phyloP scores from a whole-genome alignment of 495 filamentous ascomycete species.

The Arthonia radiata region DNA sequence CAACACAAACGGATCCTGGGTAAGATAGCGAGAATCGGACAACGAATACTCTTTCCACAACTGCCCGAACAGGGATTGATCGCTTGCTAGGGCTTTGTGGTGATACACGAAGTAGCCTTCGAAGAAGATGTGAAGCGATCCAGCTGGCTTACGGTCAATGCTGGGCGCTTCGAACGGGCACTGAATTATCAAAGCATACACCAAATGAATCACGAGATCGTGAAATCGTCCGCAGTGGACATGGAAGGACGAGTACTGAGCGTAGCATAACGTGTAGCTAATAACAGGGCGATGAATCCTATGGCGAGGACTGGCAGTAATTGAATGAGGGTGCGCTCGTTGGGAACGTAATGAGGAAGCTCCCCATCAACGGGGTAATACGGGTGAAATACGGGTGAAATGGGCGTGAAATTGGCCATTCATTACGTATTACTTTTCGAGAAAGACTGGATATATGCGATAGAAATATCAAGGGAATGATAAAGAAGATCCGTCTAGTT shows the following conservation, averaged over 20 bases:
- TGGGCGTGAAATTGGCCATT: too few relatives aligned
- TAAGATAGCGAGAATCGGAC: slow-evolving; percentile 65
- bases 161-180: neutral
- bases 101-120: slow-evolving; percentile 63
- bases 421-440: too few relatives aligned
- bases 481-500: too few relatives aligned
- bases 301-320: slow-evolving; percentile 23
- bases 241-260: slow-evolving; percentile 18
- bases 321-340: slow-evolving; percentile 21
- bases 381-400: slow-evolving; percentile 30
- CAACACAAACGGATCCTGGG: slow-evolving; percentile 52
- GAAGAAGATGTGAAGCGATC: slow-evolving; percentile 51
- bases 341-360: slow-evolving; percentile 36
- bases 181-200: slow-evolving; percentile 16
- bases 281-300: slow-evolving; percentile 19
- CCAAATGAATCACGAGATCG: slow-evolving; percentile 35
- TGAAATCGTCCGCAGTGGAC: slow-evolving; percentile 22
- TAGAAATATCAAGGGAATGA: too few relatives aligned
- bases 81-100: slow-evolving; percentile 30
- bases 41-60: slow-evolving; percentile 77
- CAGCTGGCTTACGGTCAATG: slow-evolving; percentile 18
- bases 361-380: slow-evolving; percentile 42
- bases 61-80: slow-evolving; percentile 44
- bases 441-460: too few relatives aligned
- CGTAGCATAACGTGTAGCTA: slow-evolving; percentile 19